Conservation (phyloP, 1,284 basidiomycete genomes). For the Trichosporon faecale region DNA sequence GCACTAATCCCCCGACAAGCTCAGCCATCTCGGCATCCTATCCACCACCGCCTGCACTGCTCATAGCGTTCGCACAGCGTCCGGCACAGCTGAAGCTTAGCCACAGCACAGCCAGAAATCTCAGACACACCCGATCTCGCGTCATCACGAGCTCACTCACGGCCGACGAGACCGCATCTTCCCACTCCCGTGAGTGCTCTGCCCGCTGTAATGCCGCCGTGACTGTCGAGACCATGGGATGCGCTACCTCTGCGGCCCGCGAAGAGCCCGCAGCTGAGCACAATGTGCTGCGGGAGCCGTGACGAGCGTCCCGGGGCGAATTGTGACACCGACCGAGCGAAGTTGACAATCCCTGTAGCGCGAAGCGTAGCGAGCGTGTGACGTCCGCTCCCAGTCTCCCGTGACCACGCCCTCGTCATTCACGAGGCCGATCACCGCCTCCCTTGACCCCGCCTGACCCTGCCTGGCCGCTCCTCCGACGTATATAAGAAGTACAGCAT, state of each 20-base stretch:
- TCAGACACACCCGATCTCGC: constrained; percentile 1
- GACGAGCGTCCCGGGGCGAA: neutral
- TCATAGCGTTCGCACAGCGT: too few relatives aligned
- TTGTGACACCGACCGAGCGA: neutral
- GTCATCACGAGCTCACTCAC: neutral
- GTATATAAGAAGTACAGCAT: neutral
- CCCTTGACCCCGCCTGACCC: neutral
- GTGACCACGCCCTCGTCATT: neutral
- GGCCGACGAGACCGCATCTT: neutral
- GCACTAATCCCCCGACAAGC: neutral
- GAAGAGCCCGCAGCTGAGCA: neutral
- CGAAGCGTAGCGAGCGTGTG: neutral
- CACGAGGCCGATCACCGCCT: neutral
- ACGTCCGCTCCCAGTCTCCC: neutral
- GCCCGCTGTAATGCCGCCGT: neutral
- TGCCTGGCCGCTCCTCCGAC: too few relatives aligned
- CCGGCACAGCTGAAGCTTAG: neutral
- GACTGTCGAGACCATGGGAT: too few relatives aligned
- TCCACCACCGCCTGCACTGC: too few relatives aligned
- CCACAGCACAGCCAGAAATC: neutral
- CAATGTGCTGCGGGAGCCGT: neutral
- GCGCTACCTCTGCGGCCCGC: too few relatives aligned
- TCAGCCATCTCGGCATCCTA: constrained; percentile 5
- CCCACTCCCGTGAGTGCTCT: neutral
- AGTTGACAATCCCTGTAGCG: neutral